phyloP scores from a whole-genome alignment of 371 early-diverging fungal genomes.

The Cokeromyces recurvatus region DNA sequence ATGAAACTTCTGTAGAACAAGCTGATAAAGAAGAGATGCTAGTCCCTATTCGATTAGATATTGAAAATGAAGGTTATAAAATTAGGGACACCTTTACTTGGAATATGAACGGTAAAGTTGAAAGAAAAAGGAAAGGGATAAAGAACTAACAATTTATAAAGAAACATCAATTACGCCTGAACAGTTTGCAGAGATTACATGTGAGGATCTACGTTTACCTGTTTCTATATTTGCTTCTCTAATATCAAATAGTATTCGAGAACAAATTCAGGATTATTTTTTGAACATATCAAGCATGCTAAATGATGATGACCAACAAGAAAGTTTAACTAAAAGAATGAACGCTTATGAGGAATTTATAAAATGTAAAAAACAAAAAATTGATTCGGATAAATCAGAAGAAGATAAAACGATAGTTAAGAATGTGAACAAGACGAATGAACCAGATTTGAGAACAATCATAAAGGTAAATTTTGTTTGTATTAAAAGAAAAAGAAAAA shows the following conservation, averaged over 20 bases:
- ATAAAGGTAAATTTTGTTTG: constrained; percentile 18
- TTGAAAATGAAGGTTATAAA: constrained; percentile 84
- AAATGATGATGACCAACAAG: constrained; percentile 6
- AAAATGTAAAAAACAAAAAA: constrained; percentile 3
- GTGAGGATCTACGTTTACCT: constrained; percentile 75
- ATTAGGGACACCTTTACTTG: constrained; percentile 89
- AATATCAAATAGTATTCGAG: constrained; percentile 62
- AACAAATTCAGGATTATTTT: constrained; percentile 70
- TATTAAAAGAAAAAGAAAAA: no score
- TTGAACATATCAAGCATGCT: constrained; percentile 38
- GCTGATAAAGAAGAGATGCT: constrained; percentile 61
- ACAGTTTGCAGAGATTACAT: constrained; percentile 77
- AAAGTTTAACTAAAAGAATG: no score
- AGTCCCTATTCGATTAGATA: constrained; percentile 85
- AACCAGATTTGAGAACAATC: constrained; percentile 22
- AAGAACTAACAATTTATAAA: neutral
- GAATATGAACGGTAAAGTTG: constrained; percentile 74
- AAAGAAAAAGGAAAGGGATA: neutral
- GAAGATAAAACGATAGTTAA: constrained; percentile 1
- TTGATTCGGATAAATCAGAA: neutral
- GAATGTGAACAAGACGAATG: constrained; percentile 13
- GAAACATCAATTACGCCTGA: constrained; percentile 51
- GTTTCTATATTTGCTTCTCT: constrained; percentile 47
- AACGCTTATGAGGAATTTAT: constrained; percentile 6
- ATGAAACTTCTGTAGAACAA: constrained; percentile 55